Percentiles rank a stretch among this genome's conserved stretches.
phyloP scores from a whole-genome alignment of 2,329 filamentous ascomycete genomes.

The Phoma herbarum region DNA sequence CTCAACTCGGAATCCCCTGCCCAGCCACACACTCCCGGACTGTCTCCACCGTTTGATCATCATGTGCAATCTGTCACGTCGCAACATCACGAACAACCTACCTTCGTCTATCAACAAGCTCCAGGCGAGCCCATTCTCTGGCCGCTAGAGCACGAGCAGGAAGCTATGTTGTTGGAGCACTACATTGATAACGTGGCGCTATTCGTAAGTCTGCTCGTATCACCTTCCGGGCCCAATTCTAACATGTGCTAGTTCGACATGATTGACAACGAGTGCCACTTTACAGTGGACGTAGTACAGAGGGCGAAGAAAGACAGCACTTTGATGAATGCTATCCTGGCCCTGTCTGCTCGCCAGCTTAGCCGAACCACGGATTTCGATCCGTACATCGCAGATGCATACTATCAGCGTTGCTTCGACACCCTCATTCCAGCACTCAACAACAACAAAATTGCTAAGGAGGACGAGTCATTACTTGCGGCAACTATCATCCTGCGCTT shows the following conservation, averaged over 20 bases:
- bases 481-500: slow-evolving; percentile 54
- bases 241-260: slow-evolving; percentile 44
- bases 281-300: slow-evolving; percentile 48
- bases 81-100: slow-evolving; percentile 24
- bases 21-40: slow-evolving; percentile 24
- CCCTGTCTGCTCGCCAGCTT: slow-evolving; percentile 54
- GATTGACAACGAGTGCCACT: slow-evolving; percentile 46
- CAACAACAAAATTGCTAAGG: slow-evolving; percentile 50
- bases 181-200: slow-evolving; percentile 50
- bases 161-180: slow-evolving; percentile 49
- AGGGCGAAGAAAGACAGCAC: slow-evolving; percentile 50
- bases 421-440: slow-evolving; percentile 53
- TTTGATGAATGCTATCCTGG: slow-evolving; percentile 55
- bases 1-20: slow-evolving; percentile 46
- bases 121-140: slow-evolving; percentile 44
- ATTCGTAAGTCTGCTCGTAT: slow-evolving; percentile 37
- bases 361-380: slow-evolving; percentile 53
- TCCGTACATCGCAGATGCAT: slow-evolving; percentile 53
- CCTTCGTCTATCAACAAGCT: slow-evolving; percentile 44
- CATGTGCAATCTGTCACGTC: slow-evolving; percentile 15
- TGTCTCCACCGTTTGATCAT: slow-evolving; percentile 30
- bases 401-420: slow-evolving; percentile 54
- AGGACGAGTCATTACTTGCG: slow-evolving; percentile 53
- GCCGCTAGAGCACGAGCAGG: slow-evolving; percentile 49
- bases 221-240: not conserved